Percentiles rank a stretch among this genome's conserved stretches.
Conservation (phyloP, 305 asterid genomes). For the Solanum aculeatissimum region DNA sequence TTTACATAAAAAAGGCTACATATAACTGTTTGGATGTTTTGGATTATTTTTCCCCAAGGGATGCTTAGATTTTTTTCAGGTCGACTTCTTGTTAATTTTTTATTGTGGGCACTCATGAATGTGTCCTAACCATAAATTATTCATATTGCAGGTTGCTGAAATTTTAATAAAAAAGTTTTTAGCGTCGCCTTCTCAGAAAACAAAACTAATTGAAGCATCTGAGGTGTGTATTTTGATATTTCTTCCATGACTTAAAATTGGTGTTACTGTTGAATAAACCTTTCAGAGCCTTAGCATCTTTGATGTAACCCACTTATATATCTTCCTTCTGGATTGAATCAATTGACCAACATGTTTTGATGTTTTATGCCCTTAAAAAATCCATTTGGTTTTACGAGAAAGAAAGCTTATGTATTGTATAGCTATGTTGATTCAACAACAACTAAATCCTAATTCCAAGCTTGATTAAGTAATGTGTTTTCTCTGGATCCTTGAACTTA, state of each 20-base stretch:
- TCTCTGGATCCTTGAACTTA: neutral
- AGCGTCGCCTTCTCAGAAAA: slow-evolving; percentile 74
- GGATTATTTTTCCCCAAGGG: neutral
- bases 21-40: neutral
- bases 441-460: neutral
- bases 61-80: neutral
- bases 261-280: neutral
- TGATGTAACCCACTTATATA: neutral
- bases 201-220: slow-evolving; percentile 69
- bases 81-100: neutral
- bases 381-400: neutral
- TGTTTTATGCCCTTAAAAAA: neutral
- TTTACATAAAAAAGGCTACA: neutral
- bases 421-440: neutral
- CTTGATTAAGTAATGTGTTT: neutral
- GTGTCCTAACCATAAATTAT: neutral
- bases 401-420: neutral
- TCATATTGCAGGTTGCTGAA: slow-evolving; percentile 59
- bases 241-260: neutral
- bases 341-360: neutral
- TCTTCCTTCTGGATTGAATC: neutral
- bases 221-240: slow-evolving; percentile 36
- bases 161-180: slow-evolving; percentile 59
- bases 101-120: neutral
- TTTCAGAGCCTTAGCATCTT: neutral